Conservation (phyloP, 139 green algal species). For the Chlorella ohadii region DNA sequence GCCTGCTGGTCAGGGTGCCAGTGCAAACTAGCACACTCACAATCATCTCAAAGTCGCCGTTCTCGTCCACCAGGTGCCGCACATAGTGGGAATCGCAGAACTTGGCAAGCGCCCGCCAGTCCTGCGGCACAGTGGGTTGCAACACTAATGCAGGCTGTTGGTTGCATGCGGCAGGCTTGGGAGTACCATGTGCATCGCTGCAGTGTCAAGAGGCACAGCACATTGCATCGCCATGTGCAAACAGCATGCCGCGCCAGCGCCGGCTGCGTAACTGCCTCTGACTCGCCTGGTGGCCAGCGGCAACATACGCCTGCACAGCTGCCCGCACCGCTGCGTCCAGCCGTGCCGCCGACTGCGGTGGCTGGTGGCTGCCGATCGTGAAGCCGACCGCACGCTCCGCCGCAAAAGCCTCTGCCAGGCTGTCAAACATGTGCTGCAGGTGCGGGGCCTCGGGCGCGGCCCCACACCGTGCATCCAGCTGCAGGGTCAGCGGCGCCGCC, state of each 20-base stretch:
- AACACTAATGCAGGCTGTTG: too few relatives aligned
- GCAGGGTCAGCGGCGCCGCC: too few relatives aligned
- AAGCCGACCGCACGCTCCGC: not conserved
- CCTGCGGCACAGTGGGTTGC: not conserved
- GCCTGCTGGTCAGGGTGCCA: not conserved
- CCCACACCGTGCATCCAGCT: too few relatives aligned
- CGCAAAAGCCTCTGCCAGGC: not conserved
- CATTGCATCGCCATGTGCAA: too few relatives aligned
- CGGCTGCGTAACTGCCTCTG: too few relatives aligned
- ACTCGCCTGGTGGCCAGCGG: not conserved
- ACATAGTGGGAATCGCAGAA: slow-evolving; percentile 54
- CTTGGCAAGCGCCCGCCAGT: slow-evolving; percentile 35
- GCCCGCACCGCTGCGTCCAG: not conserved
- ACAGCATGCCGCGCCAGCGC: too few relatives aligned
- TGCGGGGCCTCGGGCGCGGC: not conserved
- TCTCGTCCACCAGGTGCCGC: slow-evolving; percentile 49
- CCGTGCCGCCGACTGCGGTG: not conserved
- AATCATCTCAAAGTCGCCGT: slow-evolving; percentile 51
- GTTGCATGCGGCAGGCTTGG: too few relatives aligned
- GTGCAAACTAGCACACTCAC: not conserved
- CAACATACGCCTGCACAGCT: not conserved
- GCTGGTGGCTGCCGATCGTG: slow-evolving; percentile 14
- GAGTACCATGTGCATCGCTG: too few relatives aligned
- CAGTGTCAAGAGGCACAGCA: too few relatives aligned
- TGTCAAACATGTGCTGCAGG: not conserved